Evolutionary conservation across 2,329 filamentous ascomycete genomes (phyloP), one percentile per base, ranked within the genome.

Genomic region (Beauveria australis): DNA sequence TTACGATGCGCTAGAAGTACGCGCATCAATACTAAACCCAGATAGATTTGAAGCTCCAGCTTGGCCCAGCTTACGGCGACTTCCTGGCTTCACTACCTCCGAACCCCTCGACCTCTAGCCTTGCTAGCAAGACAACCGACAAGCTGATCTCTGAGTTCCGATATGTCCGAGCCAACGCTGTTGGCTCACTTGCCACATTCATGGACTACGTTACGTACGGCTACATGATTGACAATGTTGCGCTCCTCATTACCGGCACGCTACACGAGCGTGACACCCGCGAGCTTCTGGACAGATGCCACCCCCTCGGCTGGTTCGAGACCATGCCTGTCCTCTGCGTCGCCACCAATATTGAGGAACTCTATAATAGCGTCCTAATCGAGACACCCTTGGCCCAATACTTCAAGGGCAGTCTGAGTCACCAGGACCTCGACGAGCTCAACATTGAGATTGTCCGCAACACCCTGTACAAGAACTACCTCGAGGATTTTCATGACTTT

Each of bases 191-290:
- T 43, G 88, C 92, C 64, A 92, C 91, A 72, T 99, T 99, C 75
- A 92, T 99, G 85, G 92, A 97, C 75, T 99, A 96, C 76, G 81
- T 99, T 63, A 99, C 94, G 1, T 99, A 99, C 74, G 93, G 92
- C 64, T 99, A 99, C 81, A 99, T 99, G 94, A 99, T 99, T 76
- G 94, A 99, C 78, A 99, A 99, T 70, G 92, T 99, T 58, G 94
- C 95, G 44, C 87, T 99, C 46, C 86, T 99, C 70, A 99, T 99
- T 75, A 99, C 94, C 24, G 94, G 94, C 64, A 99, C 94, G 14
- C 84, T 99, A 33, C 94, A 99, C 77, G 95, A 99, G 78, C 86
- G 94, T 72, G 94, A 99, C 74, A 99, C 94, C 3, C 87, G 92
- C 63, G 94, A 99, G 77, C 84, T 99, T 64, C 79, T 99, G 59